A percentile compares a stretch with the other conserved stretches of the same genome.
phyloP scores from a whole-genome alignment of 352 stramenopile species.

The Phytophthora meadii region DNA sequence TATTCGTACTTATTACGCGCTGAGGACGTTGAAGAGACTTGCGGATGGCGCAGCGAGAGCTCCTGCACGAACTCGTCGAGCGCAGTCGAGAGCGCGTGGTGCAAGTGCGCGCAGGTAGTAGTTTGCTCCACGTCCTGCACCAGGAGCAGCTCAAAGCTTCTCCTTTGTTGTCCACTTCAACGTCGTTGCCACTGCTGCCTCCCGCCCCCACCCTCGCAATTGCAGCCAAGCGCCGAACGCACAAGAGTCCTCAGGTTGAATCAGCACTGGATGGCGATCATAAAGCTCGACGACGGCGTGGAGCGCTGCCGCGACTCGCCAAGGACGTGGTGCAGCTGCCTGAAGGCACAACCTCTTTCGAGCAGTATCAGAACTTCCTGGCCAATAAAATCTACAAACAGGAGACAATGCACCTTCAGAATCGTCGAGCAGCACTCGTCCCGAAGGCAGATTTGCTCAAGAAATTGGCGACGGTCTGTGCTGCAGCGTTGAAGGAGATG shows the following conservation, averaged over 20 bases:
- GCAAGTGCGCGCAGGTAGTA: conserved; percentile 62
- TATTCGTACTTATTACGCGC: conserved; percentile 1
- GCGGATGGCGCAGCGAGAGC: conserved; percentile 46
- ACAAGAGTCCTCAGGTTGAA: neutral
- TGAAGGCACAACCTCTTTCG: conserved; percentile 27
- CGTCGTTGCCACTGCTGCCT: conserved; percentile 25
- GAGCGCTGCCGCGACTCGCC: conserved; percentile 15
- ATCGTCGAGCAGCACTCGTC: conserved; percentile 51
- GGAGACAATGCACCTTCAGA: conserved; percentile 44
- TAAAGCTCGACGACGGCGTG: conserved; percentile 3
- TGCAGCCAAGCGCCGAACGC: conserved; percentile 4
- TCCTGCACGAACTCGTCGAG: conserved; percentile 70
- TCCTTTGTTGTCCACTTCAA: neutral
- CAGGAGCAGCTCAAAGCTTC: conserved; percentile 8
- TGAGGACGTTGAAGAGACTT: neutral
- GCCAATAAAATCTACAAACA: conserved; percentile 48
- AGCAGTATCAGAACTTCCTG: conserved; percentile 60
- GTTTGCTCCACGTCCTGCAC: conserved; percentile 48
- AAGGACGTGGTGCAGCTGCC: conserved; percentile 7
- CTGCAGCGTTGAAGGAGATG: conserved; percentile 22
- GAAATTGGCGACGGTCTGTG: conserved; percentile 38
- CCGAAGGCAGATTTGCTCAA: conserved; percentile 38
- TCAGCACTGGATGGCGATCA: neutral
- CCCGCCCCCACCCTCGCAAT: conserved; percentile 12
- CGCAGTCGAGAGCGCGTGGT: conserved; percentile 62